phyloP scores from a whole-genome alignment of 1,284 basidiomycete species.

The Leccinum huronense region DNA sequence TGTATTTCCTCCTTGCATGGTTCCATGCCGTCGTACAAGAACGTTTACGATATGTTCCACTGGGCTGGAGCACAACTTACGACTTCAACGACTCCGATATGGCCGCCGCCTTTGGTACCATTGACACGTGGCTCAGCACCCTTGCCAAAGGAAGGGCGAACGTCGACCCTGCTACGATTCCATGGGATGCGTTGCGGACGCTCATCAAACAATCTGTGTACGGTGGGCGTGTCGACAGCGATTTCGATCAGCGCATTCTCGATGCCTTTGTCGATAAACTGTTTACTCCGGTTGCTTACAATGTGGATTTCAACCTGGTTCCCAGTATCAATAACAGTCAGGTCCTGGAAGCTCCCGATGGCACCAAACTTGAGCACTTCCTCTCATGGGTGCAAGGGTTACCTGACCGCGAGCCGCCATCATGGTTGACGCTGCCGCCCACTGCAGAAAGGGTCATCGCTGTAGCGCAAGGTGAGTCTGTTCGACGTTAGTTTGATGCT shows the following conservation, averaged over 20 bases:
- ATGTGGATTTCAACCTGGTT: constrained; percentile 88
- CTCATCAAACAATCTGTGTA: constrained; percentile 95
- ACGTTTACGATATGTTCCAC: constrained; percentile 88
- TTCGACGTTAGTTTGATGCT: neutral
- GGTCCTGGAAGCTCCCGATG: constrained; percentile 79
- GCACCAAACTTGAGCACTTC: constrained; percentile 89
- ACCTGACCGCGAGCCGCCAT: constrained; percentile 88
- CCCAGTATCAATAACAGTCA: constrained; percentile 58
- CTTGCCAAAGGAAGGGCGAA: constrained; percentile 87
- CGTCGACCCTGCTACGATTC: constrained; percentile 85
- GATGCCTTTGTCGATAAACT: constrained; percentile 89
- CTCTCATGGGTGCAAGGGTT: constrained; percentile 82
- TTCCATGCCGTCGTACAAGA: constrained; percentile 97
- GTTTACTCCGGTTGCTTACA: constrained; percentile 86
- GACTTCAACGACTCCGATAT: constrained; percentile 99
- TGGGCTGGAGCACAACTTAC: constrained; percentile 95
- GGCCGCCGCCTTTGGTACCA: constrained; percentile 87
- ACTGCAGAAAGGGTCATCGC: constrained; percentile 91
- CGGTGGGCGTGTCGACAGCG: constrained; percentile 90
- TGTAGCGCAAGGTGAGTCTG: constrained; percentile 73
- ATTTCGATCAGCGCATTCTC: constrained; percentile 89
- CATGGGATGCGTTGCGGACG: constrained; percentile 89
- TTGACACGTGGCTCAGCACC: constrained; percentile 83
- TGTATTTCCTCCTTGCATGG: constrained; percentile 97
- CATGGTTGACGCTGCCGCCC: constrained; percentile 89